Percentiles rank a stretch among this genome's conserved stretches.
These are phyloP conservation scores for Ophiostoma sp. DNA, from an alignment of 2,329 filamentous ascomycete genomes.

Conservation along the genomic window DNA sequence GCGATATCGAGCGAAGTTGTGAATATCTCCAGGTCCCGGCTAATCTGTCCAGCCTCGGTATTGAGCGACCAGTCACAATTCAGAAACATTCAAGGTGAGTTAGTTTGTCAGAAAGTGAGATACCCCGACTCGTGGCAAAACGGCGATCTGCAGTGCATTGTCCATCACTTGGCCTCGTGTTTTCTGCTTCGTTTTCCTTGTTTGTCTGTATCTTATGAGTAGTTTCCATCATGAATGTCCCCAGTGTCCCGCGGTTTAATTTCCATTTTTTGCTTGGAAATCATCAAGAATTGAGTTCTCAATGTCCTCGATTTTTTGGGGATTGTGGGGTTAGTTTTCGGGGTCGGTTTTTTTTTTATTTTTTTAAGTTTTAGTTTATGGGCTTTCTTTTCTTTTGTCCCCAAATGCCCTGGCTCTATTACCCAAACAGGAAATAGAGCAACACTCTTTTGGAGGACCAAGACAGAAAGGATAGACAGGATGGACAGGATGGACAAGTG, in stretches of 20 bases:
- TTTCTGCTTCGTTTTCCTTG: not conserved
- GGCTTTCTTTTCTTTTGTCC: not conserved
- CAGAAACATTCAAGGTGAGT: no score
- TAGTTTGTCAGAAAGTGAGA: not conserved
- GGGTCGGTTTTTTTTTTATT: not conserved
- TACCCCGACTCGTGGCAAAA: no score
- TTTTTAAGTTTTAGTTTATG: not conserved
- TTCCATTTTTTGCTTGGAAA: not conserved
- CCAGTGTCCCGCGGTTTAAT: not conserved
- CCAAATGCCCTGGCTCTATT: not conserved
- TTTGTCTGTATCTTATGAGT: not conserved
- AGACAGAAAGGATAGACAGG: not conserved
- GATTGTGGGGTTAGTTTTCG: not conserved
- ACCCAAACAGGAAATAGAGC: not conserved
- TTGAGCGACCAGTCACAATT: no score
- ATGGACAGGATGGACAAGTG: not conserved
- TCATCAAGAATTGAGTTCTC: not conserved
- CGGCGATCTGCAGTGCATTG: not conserved
- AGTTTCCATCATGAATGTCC: not conserved
- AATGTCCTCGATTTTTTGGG: not conserved
- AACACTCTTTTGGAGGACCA: not conserved
- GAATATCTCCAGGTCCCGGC: no score
- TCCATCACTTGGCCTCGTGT: not conserved
- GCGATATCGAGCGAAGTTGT: not conserved
- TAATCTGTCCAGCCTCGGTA: no score